Base-by-base conservation (phyloP, 2,329 filamentous ascomycete species). In the Talaromyces atroroseus region DNA sequence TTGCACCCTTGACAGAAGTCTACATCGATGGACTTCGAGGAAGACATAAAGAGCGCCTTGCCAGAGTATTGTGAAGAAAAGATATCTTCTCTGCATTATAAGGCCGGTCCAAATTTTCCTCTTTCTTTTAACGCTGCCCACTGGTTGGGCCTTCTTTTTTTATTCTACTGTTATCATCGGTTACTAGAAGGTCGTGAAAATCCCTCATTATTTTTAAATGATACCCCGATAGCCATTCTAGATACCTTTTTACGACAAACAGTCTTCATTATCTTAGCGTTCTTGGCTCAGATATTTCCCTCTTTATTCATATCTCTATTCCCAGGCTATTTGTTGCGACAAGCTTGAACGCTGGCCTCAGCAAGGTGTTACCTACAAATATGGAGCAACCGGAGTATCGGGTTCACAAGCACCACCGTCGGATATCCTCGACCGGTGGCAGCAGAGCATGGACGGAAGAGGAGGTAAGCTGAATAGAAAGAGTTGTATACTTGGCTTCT, bases 391-490 rank as follows among this genome's bases (percentile, higher is more conserved):
- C 50, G 5, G 49, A 58, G 20, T 83, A 81, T 64, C 79, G 82
- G 54, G 76, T 86, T 67, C 75, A 77, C 58, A 88, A 89, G 74
- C 58, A 62, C 55, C 83, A 80, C 68, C 81, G 86, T 60, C 89
- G 88, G 76, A 75, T 81, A 60, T 81, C 83, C 21, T 85, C 87
- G 58, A 88, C 86, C 51, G 87, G 88, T 61, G 87, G 88, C 63
- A 88, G 88, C 64, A 81, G 89, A 71, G 88, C 88, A 57, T 92
- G 89, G 89, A 91, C 88, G 61, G 89, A 92, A 70, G 88, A 91
- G 72, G 89, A 92, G 84, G 88, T 90, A 78, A 26, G n/a, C 14
- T 5, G 10, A n/a, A 23, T 4, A 24, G 8, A 11, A 18, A 47
- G 4, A 14, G 29, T 3, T n/a, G 8, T 6, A 16, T 10, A 32